These are phyloP conservation scores for Ceratobasidium sp. DNA, from an alignment of 1,284 basidiomycete genomes.

Conservation along the genomic window DNA sequence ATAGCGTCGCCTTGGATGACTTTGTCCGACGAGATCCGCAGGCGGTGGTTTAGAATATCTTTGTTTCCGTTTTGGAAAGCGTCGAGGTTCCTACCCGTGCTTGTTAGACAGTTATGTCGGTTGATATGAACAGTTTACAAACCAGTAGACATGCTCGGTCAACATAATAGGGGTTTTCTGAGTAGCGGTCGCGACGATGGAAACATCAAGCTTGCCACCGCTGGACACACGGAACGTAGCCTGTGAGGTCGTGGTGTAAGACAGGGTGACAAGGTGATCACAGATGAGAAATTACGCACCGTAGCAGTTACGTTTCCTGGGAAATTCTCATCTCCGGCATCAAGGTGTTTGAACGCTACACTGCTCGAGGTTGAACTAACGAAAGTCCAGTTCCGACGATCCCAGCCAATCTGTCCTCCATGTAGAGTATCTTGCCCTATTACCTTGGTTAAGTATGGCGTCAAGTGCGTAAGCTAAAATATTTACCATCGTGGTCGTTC, in stretches of 20 bases:
- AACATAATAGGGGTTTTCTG: slow-evolving; percentile 72
- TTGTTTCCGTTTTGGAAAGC: slow-evolving; percentile 65
- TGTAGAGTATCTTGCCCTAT: slow-evolving; percentile 65
- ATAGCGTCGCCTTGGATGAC: slow-evolving; percentile 64
- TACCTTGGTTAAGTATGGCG: background rate
- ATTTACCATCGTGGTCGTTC: slow-evolving; percentile 62
- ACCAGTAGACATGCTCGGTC: slow-evolving; percentile 57
- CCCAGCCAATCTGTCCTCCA: slow-evolving; percentile 69
- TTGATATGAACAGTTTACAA: slow-evolving; percentile 60
- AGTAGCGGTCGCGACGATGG: slow-evolving; percentile 65
- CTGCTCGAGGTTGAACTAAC: slow-evolving; percentile 61
- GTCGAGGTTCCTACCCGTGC: slow-evolving; percentile 67
- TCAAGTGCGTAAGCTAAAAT: background rate
- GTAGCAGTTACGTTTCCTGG: slow-evolving; percentile 67
- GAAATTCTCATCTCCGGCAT: slow-evolving; percentile 67
- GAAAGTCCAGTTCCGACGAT: slow-evolving; percentile 68
- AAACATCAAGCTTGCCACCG: slow-evolving; percentile 64
- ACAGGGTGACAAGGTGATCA: background rate
- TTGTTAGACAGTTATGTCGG: slow-evolving; percentile 62
- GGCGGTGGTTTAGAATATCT: slow-evolving; percentile 63
- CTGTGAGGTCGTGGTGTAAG: slow-evolving; percentile 53
- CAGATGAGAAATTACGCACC: slow-evolving; percentile 55
- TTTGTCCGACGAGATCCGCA: slow-evolving; percentile 60
- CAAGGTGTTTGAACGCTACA: slow-evolving; percentile 68
- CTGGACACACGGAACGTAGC: slow-evolving; percentile 67